Base-by-base conservation (phyloP, 2,329 filamentous ascomycete genomes). In the Clathrospora elynae region DNA sequence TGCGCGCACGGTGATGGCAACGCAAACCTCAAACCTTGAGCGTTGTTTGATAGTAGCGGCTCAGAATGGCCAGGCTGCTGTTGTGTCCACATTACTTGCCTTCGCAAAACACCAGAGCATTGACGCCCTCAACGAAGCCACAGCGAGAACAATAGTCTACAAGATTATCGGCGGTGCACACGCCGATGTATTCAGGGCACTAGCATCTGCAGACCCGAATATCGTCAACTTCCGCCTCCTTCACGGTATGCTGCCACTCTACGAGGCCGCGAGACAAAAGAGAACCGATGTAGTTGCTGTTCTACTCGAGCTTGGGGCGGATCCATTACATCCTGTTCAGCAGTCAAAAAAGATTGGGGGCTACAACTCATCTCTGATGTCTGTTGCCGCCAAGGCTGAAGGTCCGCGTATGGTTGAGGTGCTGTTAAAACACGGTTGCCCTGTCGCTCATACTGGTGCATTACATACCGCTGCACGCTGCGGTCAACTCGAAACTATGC, bases 281-380 rank as follows among this genome's bases (percentile, higher is more conserved):
- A n/a, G 31, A 41, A 11, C 42, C 18, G 31, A 49, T 23, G 17
- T 52, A 17, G 45, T 44, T 29, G 42, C 20, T 38, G 38, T 42
- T 14, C 37, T 49, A 17, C 49, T 52, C 41, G 41, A 43, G 37
- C 39, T 43, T 43, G 49, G 49, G 18, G 49, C 49, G 35, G 46
- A 52, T 44, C 49, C 49, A 43, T 33, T 45, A 18, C 35, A 44
- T 38, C 34, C 43, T 36, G 30, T 24, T 30, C n/a, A 14, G 25
- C 17, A 16, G 26, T 35, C 31, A 20, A 38, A 42, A 33, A 20
- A 23, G 16, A 19, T 36, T 38, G 37, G 38, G 30, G 38, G 25
- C 32, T 41, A 41, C 42, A 11, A 35, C 39, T 37, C 42, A 17
- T 43, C 48, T 41, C 40, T 51, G 22, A 44, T 44, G 42, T 46